A percentile compares a stretch with the other conserved stretches of the same genome.
Conservation (phyloP, 73 alveolate species). For the Tetrahymena borealis region DNA sequence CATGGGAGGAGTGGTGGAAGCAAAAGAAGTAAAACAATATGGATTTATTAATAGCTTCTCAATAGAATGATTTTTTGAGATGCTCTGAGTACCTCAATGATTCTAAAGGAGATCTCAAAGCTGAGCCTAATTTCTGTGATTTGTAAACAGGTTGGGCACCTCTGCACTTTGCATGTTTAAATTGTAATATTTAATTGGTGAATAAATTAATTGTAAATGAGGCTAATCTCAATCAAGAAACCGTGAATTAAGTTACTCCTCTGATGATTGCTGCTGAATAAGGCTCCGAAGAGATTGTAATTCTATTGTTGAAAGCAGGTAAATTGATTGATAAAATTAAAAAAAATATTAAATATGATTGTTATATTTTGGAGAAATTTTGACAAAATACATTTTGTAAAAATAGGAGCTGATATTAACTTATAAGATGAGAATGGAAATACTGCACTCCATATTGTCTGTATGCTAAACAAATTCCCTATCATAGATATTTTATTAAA, state of each 20-base stretch:
- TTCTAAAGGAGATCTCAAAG: constrained; percentile 13
- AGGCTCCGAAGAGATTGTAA: not conserved
- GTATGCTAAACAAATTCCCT: not conserved
- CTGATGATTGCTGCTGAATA: not conserved
- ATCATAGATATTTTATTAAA: not conserved
- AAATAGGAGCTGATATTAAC: not conserved
- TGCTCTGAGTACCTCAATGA: constrained; percentile 6
- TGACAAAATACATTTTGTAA: not conserved
- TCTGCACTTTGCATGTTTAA: constrained; percentile 18
- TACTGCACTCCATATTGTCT: not conserved
- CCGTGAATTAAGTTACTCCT: not conserved
- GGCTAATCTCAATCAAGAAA: not conserved
- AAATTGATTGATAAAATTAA: no score
- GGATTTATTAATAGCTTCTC: not conserved
- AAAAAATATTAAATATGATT: not conserved
- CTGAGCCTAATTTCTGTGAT: constrained; percentile 30
- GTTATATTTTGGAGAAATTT: not conserved
- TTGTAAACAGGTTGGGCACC: constrained; percentile 18
- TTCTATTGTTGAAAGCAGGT: not conserved
- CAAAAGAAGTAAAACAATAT: constrained; percentile 17
- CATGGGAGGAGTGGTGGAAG: constrained; percentile 46
- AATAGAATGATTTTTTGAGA: constrained; percentile 7
- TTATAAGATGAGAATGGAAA: not conserved
- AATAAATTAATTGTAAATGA: not conserved
- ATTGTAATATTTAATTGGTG: not conserved